phyloP scores from a whole-genome alignment of 208 protist genomes.

The Trypanosoma conorhini region DNA sequence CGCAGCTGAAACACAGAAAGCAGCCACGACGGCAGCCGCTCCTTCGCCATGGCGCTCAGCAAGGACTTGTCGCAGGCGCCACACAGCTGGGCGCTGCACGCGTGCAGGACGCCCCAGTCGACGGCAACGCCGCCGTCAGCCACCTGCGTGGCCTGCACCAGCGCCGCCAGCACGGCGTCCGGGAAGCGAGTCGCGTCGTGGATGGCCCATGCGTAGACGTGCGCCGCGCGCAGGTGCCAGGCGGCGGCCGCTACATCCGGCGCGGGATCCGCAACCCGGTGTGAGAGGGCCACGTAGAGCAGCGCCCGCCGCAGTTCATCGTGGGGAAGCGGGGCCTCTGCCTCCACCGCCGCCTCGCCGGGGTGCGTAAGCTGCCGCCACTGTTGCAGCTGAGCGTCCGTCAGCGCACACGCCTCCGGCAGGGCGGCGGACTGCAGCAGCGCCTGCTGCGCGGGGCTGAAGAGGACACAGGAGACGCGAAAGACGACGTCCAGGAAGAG shows the following conservation, averaged over 20 bases:
- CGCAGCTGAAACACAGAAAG: slow-evolving; percentile 66
- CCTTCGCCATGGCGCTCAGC: slow-evolving; percentile 43
- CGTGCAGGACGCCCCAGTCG: slow-evolving; percentile 33
- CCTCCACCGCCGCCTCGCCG: not conserved
- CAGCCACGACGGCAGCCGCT: slow-evolving; percentile 57
- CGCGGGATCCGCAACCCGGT: not conserved
- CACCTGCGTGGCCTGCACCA: slow-evolving; percentile 29
- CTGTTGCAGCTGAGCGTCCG: slow-evolving; percentile 16
- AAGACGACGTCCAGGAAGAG: slow-evolving; percentile 69
- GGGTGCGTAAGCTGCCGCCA: slow-evolving; percentile 15
- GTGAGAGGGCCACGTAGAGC: slow-evolving; percentile 32
- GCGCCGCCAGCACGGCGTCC: slow-evolving; percentile 27
- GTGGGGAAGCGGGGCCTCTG: not conserved
- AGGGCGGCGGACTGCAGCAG: not conserved
- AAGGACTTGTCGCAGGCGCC: slow-evolving; percentile 42
- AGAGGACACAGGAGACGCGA: slow-evolving; percentile 54
- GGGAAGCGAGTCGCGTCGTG: slow-evolving; percentile 12
- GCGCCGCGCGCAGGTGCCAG: slow-evolving; percentile 60
- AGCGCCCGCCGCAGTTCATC: slow-evolving; percentile 15
- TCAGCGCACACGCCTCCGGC: slow-evolving; percentile 7
- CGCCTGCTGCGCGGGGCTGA: slow-evolving; percentile 26
- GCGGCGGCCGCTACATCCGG: slow-evolving; percentile 29
- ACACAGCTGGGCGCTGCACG: slow-evolving; percentile 41
- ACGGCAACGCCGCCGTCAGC: slow-evolving; percentile 27
- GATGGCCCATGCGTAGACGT: slow-evolving; percentile 52